Evolutionary conservation across 2,329 filamentous ascomycete genomes (phyloP), one percentile per base, ranked within the genome.

Genomic region (Colletotrichum incanum): DNA sequence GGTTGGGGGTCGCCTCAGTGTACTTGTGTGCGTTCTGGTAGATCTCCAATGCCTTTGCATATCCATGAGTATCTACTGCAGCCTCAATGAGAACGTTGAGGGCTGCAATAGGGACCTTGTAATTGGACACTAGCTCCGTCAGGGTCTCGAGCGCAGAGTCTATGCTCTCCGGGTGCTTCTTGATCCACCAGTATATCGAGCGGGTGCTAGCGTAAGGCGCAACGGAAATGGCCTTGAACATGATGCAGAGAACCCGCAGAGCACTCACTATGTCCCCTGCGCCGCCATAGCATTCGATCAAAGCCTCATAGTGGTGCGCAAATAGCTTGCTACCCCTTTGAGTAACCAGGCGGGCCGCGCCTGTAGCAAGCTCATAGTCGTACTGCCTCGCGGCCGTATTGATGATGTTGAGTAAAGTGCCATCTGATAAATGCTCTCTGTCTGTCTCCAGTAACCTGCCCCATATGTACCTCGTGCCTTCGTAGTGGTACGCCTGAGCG

Each of bases 291-390:
- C 93, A 88, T 69, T 94, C 91, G 8, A 95, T 84, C 37, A 98
- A 86, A 37, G 92, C 88, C 80, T 97, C 94, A 81, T 96, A 97
- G 79, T 98, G 94, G 73, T 93, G 87, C 7, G 88, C 81, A 11
- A 87, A 84, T 47, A 95, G 85, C 50, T 87, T 85, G 1, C 88
- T 87, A 18, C 86, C 86, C 31, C 90, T 87, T 11, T 87, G 84
- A 5, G 88, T 86, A 23, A 96, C 86, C 64, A 91, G 82, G 31
- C 91, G 87, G 73, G 97, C 90, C 39, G 93, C 93, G 39, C 92
- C 89, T 7, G 91, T 91, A 1, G 93, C 93, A 12, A 98, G 86
- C 0, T 85, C 81, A 1, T 90, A 84, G 78, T 98, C 93, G 28
- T 90, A 91, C 70, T 91, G 82, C 34, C 90, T 88, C 2, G 94